Percentiles rank a stretch among this genome's conserved stretches.
These are phyloP conservation scores for Alternaria atra DNA, from an alignment of 2,329 filamentous ascomycete genomes.

Conservation along the genomic window DNA sequence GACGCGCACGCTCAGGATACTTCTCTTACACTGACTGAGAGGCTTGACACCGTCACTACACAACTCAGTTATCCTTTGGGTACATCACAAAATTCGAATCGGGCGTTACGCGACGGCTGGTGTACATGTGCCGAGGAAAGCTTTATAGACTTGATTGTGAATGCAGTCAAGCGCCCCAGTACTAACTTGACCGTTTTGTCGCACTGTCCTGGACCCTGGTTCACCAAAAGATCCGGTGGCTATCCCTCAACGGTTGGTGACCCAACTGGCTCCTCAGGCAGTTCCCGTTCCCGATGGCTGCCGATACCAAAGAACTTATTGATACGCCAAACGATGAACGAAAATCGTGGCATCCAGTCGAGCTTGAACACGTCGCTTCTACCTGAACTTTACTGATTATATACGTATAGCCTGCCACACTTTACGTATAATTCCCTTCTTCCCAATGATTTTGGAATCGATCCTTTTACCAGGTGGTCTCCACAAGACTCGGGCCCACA, in stretches of 20 bases:
- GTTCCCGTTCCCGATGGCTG: neutral
- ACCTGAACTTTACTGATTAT: neutral
- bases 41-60: neutral
- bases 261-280: neutral
- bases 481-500: constrained; percentile 3
- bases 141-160: neutral
- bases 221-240: neutral
- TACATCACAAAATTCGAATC: neutral
- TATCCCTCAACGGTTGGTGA: constrained; percentile 5
- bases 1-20: neutral
- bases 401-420: neutral
- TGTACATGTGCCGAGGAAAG: neutral
- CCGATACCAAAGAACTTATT: neutral
- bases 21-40: neutral
- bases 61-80: neutral
- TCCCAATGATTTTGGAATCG: neutral
- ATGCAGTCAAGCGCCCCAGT: constrained; percentile 7
- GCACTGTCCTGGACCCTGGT: neutral
- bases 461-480: constrained; percentile 1
- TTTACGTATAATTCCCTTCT: neutral
- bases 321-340: neutral
- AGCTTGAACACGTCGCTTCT: neutral
- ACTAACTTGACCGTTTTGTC: neutral
- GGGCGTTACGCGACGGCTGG: neutral
- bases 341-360: neutral